A percentile compares a stretch with the other conserved stretches of the same genome.
Evolutionary conservation across 352 stramenopile genomes (phyloP).

Genomic region (Thraustochytrium striatum): DNA sequence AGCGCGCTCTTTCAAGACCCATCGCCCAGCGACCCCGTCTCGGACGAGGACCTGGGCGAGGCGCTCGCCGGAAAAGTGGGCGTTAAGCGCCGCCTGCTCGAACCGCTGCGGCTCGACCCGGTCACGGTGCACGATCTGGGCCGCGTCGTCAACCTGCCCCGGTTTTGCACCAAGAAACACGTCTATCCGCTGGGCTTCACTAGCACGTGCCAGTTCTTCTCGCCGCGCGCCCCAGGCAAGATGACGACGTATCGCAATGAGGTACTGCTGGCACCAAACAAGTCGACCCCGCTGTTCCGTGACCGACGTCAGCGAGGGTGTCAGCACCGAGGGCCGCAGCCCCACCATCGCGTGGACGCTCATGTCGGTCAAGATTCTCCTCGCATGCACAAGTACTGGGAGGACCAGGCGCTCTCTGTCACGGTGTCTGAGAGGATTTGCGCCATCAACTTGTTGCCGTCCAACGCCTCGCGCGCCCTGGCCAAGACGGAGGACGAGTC

Average conservation of each 20-base stretch:
- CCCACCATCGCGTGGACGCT: slow-evolving; percentile 39
- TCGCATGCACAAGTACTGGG: slow-evolving; percentile 46
- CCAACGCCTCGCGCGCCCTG: slow-evolving; percentile 41
- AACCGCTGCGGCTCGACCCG: slow-evolving; percentile 7
- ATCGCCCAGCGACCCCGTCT: too few species aligned
- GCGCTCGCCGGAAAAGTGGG: too few species aligned
- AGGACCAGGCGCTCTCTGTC: neutral
- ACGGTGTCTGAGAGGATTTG: slow-evolving; percentile 21
- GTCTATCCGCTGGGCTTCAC: slow-evolving; percentile 25
- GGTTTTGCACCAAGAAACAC: slow-evolving; percentile 31
- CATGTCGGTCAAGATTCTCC: slow-evolving; percentile 44
- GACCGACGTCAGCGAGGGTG: slow-evolving; percentile 6
- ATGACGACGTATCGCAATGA: slow-evolving; percentile 36
- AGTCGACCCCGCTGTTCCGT: slow-evolving; percentile 15
- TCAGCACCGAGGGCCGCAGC: neutral
- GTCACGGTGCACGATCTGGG: slow-evolving; percentile 27
- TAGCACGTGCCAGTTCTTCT: slow-evolving; percentile 18
- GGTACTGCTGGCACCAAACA: neutral
- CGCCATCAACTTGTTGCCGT: slow-evolving; percentile 21
- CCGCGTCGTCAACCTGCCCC: slow-evolving; percentile 36
- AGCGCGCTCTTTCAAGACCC: too few species aligned
- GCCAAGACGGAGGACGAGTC: slow-evolving; percentile 24
- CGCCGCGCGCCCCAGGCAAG: neutral
- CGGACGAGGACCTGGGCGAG: too few species aligned
- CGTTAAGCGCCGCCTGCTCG: slow-evolving; percentile 3